A percentile compares a stretch with the other conserved stretches of the same genome.
These are phyloP conservation scores for Sextonia rubra DNA, from an alignment of 164 flowering plant species.

Conservation along the genomic window DNA sequence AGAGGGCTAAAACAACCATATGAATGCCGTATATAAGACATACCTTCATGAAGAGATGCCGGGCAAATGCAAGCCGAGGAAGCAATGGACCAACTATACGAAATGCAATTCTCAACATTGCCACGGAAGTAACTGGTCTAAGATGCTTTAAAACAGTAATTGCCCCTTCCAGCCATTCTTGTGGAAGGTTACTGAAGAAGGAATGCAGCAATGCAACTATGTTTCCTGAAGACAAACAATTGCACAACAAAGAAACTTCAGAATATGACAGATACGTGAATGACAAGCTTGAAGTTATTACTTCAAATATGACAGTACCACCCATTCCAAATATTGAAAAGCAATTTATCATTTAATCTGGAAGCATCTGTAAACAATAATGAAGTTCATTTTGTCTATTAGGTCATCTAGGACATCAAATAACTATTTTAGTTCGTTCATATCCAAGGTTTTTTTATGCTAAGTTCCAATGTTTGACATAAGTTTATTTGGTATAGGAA, in stretches of 20 bases:
- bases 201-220: slow-evolving; percentile 85
- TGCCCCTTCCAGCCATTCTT: slow-evolving; percentile 94
- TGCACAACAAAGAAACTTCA: background rate
- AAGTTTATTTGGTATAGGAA: no score
- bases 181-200: slow-evolving; percentile 93
- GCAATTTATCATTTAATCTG: no score
- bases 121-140: slow-evolving; percentile 84
- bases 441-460: no score
- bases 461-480: no score
- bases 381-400: no score
- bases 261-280: background rate
- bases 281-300: background rate
- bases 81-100: slow-evolving; percentile 96
- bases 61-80: slow-evolving; percentile 84
- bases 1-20: background rate
- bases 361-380: no score
- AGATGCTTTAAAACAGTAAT: slow-evolving; percentile 76
- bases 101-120: slow-evolving; percentile 84
- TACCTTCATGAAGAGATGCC: slow-evolving; percentile 81
- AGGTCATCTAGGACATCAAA: no score
- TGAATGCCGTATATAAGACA: background rate
- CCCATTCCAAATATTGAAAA: no score
- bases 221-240: slow-evolving; percentile 51
- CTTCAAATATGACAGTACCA: no score
- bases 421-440: no score